These are phyloP conservation scores for Emericellopsis terricola DNA, from an alignment of 495 filamentous ascomycete species.

Conservation along the genomic window DNA sequence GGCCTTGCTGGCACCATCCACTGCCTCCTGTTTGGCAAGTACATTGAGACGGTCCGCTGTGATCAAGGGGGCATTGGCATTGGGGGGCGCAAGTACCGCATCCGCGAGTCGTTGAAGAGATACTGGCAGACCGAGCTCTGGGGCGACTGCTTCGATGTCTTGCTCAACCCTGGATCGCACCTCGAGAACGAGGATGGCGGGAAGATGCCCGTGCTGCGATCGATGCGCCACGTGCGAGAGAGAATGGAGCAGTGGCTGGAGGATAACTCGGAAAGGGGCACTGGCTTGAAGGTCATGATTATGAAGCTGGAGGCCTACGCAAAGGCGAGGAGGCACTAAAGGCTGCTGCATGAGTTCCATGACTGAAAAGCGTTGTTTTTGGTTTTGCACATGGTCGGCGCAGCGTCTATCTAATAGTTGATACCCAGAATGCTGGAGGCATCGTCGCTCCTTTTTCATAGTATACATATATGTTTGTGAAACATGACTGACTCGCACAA, in stretches of 20 bases:
- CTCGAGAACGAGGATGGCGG: constrained; percentile 39
- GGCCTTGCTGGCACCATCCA: constrained; percentile 78
- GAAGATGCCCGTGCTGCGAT: constrained; percentile 46
- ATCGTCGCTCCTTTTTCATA: too few relatives aligned
- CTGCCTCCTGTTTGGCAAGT: constrained; percentile 76
- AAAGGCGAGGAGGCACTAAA: constrained; percentile 11
- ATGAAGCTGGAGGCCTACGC: constrained; percentile 44
- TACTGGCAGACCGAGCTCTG: constrained; percentile 95
- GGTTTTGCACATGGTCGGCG: background rate
- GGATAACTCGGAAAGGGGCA: constrained; percentile 63
- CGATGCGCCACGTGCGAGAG: constrained; percentile 47
- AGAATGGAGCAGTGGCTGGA: constrained; percentile 77
- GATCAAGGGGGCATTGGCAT: constrained; percentile 25
- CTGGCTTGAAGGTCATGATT: constrained; percentile 53
- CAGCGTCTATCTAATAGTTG: background rate
- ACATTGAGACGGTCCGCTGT: constrained; percentile 62
- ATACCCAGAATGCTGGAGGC: background rate
- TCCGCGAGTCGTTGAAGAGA: constrained; percentile 64
- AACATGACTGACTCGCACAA: too few relatives aligned
- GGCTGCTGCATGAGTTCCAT: background rate
- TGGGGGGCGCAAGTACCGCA: constrained; percentile 39
- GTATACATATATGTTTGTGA: too few relatives aligned
- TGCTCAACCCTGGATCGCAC: constrained; percentile 60
- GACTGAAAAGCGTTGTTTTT: too few relatives aligned
- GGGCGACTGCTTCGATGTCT: constrained; percentile 62